A percentile compares a stretch with the other conserved stretches of the same genome.
These are phyloP conservation scores for Russula virescens DNA, from an alignment of 768 basidiomycete species.

Conservation along the genomic window DNA sequence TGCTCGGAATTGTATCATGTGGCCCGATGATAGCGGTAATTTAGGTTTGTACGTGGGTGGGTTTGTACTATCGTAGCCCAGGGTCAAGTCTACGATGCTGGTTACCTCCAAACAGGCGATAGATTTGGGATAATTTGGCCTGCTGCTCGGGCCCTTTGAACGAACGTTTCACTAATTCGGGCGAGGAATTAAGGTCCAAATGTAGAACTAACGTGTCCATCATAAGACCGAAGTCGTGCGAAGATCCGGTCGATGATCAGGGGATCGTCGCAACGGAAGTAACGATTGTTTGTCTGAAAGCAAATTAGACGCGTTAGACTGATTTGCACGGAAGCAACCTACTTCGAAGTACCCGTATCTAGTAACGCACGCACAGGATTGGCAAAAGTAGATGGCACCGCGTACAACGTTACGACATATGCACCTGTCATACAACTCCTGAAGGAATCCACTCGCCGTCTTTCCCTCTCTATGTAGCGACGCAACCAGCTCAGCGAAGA, in stretches of 20 bases:
- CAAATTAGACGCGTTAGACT: neutral
- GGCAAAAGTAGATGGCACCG: constrained; percentile 4
- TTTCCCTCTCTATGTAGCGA: constrained; percentile 45
- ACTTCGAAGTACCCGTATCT: constrained; percentile 82
- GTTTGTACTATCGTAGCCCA: constrained; percentile 71
- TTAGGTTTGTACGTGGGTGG: constrained; percentile 56
- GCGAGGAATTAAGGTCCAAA: neutral
- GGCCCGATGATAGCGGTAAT: constrained; percentile 67
- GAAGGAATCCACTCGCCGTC: constrained; percentile 51
- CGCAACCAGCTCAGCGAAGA: constrained; percentile 63
- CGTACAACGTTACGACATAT: constrained; percentile 13
- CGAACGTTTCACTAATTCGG: constrained; percentile 5
- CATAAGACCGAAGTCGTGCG: constrained; percentile 52
- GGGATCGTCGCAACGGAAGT: constrained; percentile 70
- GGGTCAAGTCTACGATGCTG: constrained; percentile 68
- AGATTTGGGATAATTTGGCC: constrained; percentile 48
- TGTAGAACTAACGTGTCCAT: constrained; percentile 32
- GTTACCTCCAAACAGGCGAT: constrained; percentile 59
- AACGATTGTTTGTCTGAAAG: constrained; percentile 70
- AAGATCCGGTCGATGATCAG: constrained; percentile 67
- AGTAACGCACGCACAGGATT: neutral
- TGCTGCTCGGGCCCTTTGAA: constrained; percentile 22
- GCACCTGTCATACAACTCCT: constrained; percentile 57
- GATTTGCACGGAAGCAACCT: neutral
- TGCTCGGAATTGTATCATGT: constrained; percentile 81